phyloP scores from a whole-genome alignment of 2,329 filamentous ascomycete species.

The Macrophomina tecta region DNA sequence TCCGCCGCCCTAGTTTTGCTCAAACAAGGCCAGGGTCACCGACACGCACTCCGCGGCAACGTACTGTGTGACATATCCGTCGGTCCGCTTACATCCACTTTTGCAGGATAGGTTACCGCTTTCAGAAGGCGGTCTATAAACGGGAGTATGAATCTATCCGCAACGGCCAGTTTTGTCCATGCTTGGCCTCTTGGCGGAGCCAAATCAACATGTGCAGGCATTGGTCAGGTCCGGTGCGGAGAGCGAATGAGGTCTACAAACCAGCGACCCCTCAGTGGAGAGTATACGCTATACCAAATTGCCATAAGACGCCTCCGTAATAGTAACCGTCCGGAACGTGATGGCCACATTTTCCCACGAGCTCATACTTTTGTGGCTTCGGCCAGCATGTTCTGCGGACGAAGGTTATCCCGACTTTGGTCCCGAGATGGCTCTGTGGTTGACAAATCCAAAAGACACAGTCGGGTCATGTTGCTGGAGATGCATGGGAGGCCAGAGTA shows the following conservation, averaged over 20 bases:
- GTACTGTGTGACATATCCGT: too few relatives aligned
- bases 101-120: neutral
- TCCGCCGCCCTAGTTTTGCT: too few relatives aligned
- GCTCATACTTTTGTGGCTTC: too few relatives aligned
- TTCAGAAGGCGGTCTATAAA: neutral
- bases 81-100: too few relatives aligned
- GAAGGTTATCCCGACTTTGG: neutral
- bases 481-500: neutral
- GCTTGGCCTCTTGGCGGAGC: too few relatives aligned
- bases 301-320: constrained; percentile 9
- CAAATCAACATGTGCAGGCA: neutral
- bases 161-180: neutral
- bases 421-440: neutral
- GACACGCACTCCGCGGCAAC: neutral
- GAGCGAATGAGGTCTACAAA: neutral
- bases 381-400: too few relatives aligned
- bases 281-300: neutral
- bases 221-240: too few relatives aligned
- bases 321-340: neutral
- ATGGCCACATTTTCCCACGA: neutral
- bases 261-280: neutral
- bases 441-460: neutral
- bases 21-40: too few relatives aligned
- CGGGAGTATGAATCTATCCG: neutral
- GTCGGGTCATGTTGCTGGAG: neutral